phyloP scores from a whole-genome alignment of 306 rosid genomes.

The Crataegus laevigata region DNA sequence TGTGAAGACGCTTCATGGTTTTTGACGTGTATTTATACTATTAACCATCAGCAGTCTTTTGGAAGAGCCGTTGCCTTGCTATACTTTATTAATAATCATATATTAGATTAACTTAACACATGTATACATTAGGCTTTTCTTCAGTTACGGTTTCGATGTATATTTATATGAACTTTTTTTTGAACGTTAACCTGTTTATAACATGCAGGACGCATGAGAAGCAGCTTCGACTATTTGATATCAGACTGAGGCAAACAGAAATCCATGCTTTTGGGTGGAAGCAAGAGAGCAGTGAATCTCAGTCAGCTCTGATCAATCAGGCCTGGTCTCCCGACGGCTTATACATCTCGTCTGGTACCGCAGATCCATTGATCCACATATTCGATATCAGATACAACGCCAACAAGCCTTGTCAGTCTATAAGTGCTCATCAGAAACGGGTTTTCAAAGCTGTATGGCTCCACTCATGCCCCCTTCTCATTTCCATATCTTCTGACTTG shows the following conservation, averaged over 20 bases:
- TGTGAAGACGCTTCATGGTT: not conserved
- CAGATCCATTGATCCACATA: constrained; percentile 83
- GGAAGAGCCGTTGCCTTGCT: not conserved
- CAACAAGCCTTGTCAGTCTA: constrained; percentile 72
- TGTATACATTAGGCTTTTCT: not conserved
- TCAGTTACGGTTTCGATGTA: constrained; percentile 1
- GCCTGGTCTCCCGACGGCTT: constrained; percentile 98
- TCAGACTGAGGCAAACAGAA: constrained; percentile 73
- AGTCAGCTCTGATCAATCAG: constrained; percentile 91
- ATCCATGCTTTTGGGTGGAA: constrained; percentile 95
- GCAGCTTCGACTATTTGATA: constrained; percentile 89
- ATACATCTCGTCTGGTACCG: constrained; percentile 77
- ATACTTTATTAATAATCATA: not conserved
- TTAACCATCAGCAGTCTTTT: not conserved
- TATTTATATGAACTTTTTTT: not conserved
- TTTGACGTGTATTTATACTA: not conserved
- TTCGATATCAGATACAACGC: constrained; percentile 77
- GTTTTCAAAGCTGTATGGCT: constrained; percentile 95
- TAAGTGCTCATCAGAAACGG: constrained; percentile 85
- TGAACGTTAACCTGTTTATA: constrained; percentile 5
- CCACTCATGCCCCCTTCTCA: constrained; percentile 61
- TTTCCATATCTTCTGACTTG: constrained; percentile 93
- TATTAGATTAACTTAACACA: not conserved
- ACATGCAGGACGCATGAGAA: constrained; percentile 62
- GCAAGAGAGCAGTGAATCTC: constrained; percentile 96